Base-by-base conservation (phyloP, 2,329 filamentous ascomycete genomes). In the Tetracladium maxilliforme region DNA sequence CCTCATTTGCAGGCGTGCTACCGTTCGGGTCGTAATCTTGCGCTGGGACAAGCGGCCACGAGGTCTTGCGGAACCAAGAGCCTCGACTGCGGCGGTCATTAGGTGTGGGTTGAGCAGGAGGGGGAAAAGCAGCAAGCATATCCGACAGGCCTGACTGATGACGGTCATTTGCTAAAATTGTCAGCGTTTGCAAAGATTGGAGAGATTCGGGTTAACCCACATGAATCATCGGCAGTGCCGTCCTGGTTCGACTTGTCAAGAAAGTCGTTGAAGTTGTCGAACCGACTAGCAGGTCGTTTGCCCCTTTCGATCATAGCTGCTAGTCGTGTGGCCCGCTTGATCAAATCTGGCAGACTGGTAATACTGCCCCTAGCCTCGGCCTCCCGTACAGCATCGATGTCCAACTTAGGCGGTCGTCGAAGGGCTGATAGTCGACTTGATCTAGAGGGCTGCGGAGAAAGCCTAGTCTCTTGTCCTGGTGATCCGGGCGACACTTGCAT, bases 321-420 rank as follows among this genome's bases (percentile, higher is more conserved):
- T 19, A 95, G 57, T 35, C 71, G 72, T 1, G 87, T 95, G 8
- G 90, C 90, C 38, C 90, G 70, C 41, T 72, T 67, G 37, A 98
- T 95, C 31, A 98, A 56, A 45, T 95, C 90, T 1, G 86, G 79
- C 30, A 98, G 56, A 49, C 86, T 94, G 2, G 90, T 95, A 34
- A 93, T 60, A 45, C 86, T 94, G 4, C 83, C 86, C 41, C 90
- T 70, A 2, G 77, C 70, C 48, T 94, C 83, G 10, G 81, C 80
- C 25, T 77, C 72, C 35, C 72, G 68, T 4, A 92, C 79, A 4
- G 80, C 80, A 42, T 86, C 75, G 14, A 94, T 76, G 42, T 94
- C 73, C 4, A 94, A 56, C 18, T 68, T 70, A 4, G 82, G 79
- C 16, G 87, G 86, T 24, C 66, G 54, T 35, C 62, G 56, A 28